A percentile compares a stretch with the other conserved stretches of the same genome.
Evolutionary conservation across 2,329 filamentous ascomycete genomes (phyloP).

Genomic region (Fusarium sacchari): DNA sequence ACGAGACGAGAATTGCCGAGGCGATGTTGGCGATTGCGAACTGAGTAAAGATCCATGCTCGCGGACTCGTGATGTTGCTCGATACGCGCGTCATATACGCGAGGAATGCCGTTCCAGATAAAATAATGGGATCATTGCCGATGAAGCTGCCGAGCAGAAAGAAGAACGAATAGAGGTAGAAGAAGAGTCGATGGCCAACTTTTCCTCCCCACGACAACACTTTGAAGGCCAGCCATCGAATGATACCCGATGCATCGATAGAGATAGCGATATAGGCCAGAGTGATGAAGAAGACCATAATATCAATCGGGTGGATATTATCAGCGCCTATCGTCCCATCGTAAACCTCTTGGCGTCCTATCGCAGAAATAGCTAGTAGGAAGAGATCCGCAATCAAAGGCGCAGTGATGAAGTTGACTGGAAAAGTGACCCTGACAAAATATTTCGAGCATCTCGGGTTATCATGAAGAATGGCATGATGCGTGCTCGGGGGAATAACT

Average conservation of each 20-base stretch:
- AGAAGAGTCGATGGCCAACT: slow-evolving; percentile 74
- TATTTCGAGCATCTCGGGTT: slow-evolving; percentile 41
- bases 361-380: slow-evolving; percentile 74
- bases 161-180: slow-evolving; percentile 79
- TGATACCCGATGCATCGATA: slow-evolving; percentile 78
- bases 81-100: slow-evolving; percentile 82
- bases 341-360: slow-evolving; percentile 72
- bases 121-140: slow-evolving; percentile 79
- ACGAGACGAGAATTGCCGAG: slow-evolving; percentile 80
- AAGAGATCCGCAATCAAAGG: slow-evolving; percentile 78
- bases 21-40: slow-evolving; percentile 79
- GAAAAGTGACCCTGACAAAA: slow-evolving; percentile 66
- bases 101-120: slow-evolving; percentile 78
- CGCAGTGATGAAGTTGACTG: slow-evolving; percentile 76
- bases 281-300: slow-evolving; percentile 79
- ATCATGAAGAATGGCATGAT: slow-evolving; percentile 35
- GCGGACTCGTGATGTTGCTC: slow-evolving; percentile 75
- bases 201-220: slow-evolving; percentile 74
- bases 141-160: slow-evolving; percentile 74
- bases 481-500: slow-evolving; percentile 60
- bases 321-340: slow-evolving; percentile 74
- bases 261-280: slow-evolving; percentile 81
- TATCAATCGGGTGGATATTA: slow-evolving; percentile 75
- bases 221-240: slow-evolving; percentile 75
- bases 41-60: slow-evolving; percentile 78